Percentiles rank a stretch among this genome's conserved stretches.
Evolutionary conservation across 257 asterid genomes (phyloP).

Genomic region (Nicotiana undulata): DNA sequence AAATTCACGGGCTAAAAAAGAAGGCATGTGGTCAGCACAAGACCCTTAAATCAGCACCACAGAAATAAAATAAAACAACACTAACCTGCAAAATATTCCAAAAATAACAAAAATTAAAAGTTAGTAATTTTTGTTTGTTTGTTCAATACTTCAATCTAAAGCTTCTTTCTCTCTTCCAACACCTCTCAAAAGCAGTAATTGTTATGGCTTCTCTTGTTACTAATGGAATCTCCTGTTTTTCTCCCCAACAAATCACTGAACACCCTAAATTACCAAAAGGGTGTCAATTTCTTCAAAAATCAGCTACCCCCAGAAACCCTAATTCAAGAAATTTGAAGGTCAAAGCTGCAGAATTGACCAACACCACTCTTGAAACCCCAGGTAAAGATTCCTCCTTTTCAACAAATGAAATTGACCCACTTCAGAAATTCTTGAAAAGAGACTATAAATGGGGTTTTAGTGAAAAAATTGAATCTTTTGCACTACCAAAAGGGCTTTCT

Average conservation of each 20-base stretch:
- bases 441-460: conserved; percentile 88
- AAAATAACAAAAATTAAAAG: background rate
- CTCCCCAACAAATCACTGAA: conserved; percentile 45
- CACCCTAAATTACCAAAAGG: conserved; percentile 21
- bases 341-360: conserved; percentile 34
- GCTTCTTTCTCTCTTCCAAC: background rate
- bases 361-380: conserved; percentile 46
- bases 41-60: conserved; percentile 28
- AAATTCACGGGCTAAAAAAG: background rate
- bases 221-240: conserved; percentile 53
- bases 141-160: conserved; percentile 5
- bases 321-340: conserved; percentile 41
- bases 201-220: conserved; percentile 77
- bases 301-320: conserved; percentile 30
- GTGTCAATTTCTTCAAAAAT: conserved; percentile 16
- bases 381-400: conserved; percentile 33
- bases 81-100: background rate
- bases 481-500: conserved; percentile 78
- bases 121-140: background rate
- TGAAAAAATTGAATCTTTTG: conserved; percentile 74
- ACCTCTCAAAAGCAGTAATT: background rate
- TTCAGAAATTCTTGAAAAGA: conserved; percentile 65
- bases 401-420: conserved; percentile 44
- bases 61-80: background rate
- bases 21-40: conserved; percentile 46